phyloP scores from a whole-genome alignment of 495 filamentous ascomycete species.

The Hypoxylon subgilvum region DNA sequence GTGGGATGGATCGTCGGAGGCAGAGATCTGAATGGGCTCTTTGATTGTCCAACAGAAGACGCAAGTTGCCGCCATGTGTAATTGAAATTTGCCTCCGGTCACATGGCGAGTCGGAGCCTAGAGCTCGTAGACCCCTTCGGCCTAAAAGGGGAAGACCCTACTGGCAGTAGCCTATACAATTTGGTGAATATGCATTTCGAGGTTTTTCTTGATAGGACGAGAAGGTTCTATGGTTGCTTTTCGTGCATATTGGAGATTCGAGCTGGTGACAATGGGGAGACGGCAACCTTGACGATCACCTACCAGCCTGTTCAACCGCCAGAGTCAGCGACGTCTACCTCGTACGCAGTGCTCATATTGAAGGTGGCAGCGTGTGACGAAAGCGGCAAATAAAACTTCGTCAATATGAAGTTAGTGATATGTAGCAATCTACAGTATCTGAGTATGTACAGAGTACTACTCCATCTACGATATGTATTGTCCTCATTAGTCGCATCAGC shows the following conservation, averaged over 20 bases:
- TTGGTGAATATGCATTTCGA: conserved; percentile 2
- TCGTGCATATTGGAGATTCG: conserved; percentile 5
- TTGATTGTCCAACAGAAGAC: conserved; percentile 20
- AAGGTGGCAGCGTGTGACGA: conserved; percentile 34
- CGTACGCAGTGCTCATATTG: conserved; percentile 1
- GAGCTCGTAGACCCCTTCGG: conserved; percentile 18
- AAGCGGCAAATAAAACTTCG: conserved; percentile 33
- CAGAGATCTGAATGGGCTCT: conserved; percentile 19
- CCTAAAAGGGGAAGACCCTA: conserved; percentile 17
- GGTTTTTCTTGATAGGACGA: conserved; percentile 1
- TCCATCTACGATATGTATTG: neutral
- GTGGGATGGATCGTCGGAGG: conserved; percentile 30
- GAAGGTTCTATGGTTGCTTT: neutral
- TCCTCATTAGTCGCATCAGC: conserved; percentile 1
- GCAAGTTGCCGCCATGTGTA: conserved; percentile 36
- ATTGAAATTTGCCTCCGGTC: conserved; percentile 18
- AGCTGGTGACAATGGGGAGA: neutral
- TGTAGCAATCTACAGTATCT: neutral
- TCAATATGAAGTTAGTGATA: conserved; percentile 14
- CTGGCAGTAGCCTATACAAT: conserved; percentile 7
- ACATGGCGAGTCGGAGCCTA: conserved; percentile 15
- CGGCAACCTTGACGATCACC: neutral
- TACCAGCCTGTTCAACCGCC: conserved; percentile 3
- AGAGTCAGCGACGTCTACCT: conserved; percentile 18
- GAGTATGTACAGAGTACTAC: too few species aligned